Evolutionary conservation across 2,329 filamentous ascomycete genomes (phyloP).

Genomic region (Tolypocladium pustulatum): DNA sequence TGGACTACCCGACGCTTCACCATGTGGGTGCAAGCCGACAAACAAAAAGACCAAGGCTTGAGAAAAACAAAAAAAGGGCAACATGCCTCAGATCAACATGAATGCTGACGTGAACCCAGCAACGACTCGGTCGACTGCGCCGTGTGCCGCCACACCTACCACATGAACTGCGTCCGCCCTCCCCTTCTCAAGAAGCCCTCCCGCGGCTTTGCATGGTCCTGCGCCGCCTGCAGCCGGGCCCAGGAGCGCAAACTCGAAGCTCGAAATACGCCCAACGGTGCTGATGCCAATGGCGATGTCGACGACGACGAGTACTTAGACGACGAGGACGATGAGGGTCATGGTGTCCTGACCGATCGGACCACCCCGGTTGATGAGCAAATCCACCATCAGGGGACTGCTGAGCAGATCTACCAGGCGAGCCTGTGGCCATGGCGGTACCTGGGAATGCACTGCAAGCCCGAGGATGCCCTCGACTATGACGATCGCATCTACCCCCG

Average conservation of each 20-base stretch:
- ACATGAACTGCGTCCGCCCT: constrained; percentile 95
- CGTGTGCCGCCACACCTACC: constrained; percentile 88
- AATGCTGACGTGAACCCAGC: constrained; percentile 32
- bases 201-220: constrained; percentile 95
- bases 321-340: constrained; percentile 62
- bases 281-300: constrained; percentile 55
- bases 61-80: no score
- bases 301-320: constrained; percentile 53
- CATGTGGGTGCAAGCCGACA: not conserved
- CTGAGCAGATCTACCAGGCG: constrained; percentile 83
- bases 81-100: not conserved
- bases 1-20: not conserved
- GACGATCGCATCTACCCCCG: constrained; percentile 96
- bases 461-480: constrained; percentile 91
- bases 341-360: constrained; percentile 43
- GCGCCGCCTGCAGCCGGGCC: constrained; percentile 89
- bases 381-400: constrained; percentile 51
- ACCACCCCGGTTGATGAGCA: constrained; percentile 56
- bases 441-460: constrained; percentile 86
- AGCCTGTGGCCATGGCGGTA: constrained; percentile 96
- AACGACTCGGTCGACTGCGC: constrained; percentile 96
- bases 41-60: not conserved
- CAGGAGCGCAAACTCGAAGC: constrained; percentile 89
- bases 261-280: constrained; percentile 68
- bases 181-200: constrained; percentile 92